Evolutionary conservation across 1,139 yeast species (phyloP), one percentile per base, ranked within the genome.

Genomic region (Suhomyces chickasaworum): DNA sequence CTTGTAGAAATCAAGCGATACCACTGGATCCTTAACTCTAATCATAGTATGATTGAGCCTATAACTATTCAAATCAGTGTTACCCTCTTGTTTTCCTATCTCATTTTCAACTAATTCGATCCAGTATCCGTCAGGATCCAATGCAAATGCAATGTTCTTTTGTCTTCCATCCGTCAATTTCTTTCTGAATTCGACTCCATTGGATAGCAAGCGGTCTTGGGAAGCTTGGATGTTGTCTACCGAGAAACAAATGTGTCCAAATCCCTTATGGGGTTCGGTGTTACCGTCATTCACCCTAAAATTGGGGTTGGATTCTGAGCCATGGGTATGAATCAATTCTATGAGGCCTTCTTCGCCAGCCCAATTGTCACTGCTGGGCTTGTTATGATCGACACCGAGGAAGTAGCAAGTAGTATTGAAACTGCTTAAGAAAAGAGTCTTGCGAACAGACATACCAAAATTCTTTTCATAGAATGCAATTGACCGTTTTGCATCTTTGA

Each of bases 91-190:
- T 56, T 76, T 73, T 57, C 64, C 64, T 41, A 70, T 60, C 27
- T 69, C 75, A 61, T 90, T 84, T 59, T 83, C 84, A 55, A 91
- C 80, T 60, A 93, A 73, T 73, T 93, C 99, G 58, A 93, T 79
- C 99, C 99, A 93, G 72, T 93, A 93, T 55, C 95, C 95, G 67
- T 93, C 93, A 4, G 98, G 97, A 61, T 93, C 99, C 56, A 90
- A 79, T 2, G 85, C 96, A 68, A 93, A 93, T 0, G 98, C 98
- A 70, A 93, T 90, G 64, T 89, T 77, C 66, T 84, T 86, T 68
- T 89, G 96, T 68, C 97, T 83, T 21, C 99, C 99, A 60, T 93
- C 98, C 38, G 80, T 65, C 57, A 90, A 73, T 60, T 77, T 86
- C 77, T 93, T 93, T 69, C 90, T 83, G 73, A 93, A 93, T 45